phyloP scores from a whole-genome alignment of 176 grass and related monocot species.

The Hyparrhenia diplandra region DNA sequence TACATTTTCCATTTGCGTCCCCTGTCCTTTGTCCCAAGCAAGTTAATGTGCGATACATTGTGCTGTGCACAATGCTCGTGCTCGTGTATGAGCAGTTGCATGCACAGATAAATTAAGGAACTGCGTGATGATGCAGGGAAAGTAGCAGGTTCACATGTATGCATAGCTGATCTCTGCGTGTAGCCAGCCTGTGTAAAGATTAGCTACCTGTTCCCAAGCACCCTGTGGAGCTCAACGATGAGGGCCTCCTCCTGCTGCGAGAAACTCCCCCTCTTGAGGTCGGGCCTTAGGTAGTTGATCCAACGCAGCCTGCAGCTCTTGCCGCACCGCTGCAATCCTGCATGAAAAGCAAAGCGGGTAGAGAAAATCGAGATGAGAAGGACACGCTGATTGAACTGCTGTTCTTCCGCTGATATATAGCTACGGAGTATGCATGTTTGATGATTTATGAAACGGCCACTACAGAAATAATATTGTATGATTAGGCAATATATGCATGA shows the following conservation, averaged over 20 bases:
- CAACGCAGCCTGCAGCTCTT: conserved; percentile 99
- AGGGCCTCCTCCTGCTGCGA: conserved; percentile 92
- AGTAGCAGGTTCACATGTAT: conserved; percentile 9
- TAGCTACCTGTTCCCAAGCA: conserved; percentile 94
- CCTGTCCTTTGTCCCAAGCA: conserved; percentile 22
- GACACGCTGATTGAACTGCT: too few species aligned
- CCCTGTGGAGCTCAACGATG: conserved; percentile 93
- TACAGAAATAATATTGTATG: too few species aligned
- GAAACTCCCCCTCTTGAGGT: conserved; percentile 98
- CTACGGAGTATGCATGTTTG: too few species aligned
- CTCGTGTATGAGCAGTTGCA: conserved; percentile 8
- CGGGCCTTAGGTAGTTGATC: conserved; percentile 99
- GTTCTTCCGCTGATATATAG: too few species aligned
- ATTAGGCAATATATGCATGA: too few species aligned
- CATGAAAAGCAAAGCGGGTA: neutral
- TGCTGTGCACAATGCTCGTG: neutral
- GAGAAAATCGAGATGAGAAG: neutral
- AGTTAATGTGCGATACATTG: conserved; percentile 22
- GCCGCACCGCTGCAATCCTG: conserved; percentile 92
- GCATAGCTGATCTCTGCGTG: neutral
- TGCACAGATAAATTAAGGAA: neutral
- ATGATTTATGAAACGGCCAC: too few species aligned
- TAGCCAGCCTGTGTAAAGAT: too few species aligned
- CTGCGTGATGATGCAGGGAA: neutral
- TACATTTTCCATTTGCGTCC: neutral